Conservation (phyloP, 2,329 filamentous ascomycete species). For the Penicillium sp. region DNA sequence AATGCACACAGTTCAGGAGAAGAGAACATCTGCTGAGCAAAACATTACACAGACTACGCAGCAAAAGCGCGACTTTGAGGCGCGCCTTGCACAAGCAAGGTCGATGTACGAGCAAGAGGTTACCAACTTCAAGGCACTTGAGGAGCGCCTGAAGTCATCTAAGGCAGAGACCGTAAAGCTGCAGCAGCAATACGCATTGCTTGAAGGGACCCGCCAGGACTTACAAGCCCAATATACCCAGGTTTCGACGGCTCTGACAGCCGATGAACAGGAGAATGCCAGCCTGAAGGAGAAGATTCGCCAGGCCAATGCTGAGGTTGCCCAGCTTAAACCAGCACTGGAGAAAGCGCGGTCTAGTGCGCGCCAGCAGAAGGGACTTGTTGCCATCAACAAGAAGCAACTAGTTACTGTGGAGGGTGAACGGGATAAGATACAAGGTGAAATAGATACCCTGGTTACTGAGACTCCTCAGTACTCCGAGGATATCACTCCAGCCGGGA, state of each 20-base stretch:
- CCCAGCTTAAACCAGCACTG: slow-evolving; percentile 80
- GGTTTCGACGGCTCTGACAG: slow-evolving; percentile 69
- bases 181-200: slow-evolving; percentile 75
- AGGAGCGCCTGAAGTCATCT: slow-evolving; percentile 75
- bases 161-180: slow-evolving; percentile 80
- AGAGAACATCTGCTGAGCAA: slow-evolving; percentile 74
- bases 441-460: slow-evolving; percentile 68
- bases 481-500: slow-evolving; percentile 38
- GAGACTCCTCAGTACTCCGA: slow-evolving; percentile 58
- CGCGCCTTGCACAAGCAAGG: slow-evolving; percentile 80
- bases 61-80: slow-evolving; percentile 92
- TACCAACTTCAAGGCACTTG: slow-evolving; percentile 76
- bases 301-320: slow-evolving; percentile 76
- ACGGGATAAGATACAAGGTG: slow-evolving; percentile 79
- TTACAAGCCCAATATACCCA: slow-evolving; percentile 80
- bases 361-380: slow-evolving; percentile 91
- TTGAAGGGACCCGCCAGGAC: slow-evolving; percentile 79
- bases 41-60: slow-evolving; percentile 76
- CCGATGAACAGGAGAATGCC: slow-evolving; percentile 85
- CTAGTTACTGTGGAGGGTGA: slow-evolving; percentile 84
- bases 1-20: slow-evolving; percentile 87
- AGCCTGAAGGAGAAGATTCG: slow-evolving; percentile 84
- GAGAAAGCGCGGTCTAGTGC: slow-evolving; percentile 92
- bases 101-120: slow-evolving; percentile 91
- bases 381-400: slow-evolving; percentile 98